Conservation (phyloP, 2,329 filamentous ascomycete genomes). For the Ophiostoma sp. region DNA sequence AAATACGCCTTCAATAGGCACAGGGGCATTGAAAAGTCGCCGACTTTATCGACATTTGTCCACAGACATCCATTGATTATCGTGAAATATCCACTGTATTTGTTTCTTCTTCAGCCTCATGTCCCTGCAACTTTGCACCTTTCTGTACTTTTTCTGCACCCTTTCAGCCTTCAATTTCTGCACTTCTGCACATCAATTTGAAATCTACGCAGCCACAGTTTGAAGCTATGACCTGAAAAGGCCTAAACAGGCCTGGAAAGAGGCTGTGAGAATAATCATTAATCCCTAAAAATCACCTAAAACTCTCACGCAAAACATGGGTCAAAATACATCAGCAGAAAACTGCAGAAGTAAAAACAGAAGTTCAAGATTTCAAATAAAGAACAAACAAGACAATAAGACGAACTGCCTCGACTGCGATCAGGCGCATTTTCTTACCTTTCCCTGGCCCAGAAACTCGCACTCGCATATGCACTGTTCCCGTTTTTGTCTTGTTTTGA, state of each 20-base stretch:
- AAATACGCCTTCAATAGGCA: not conserved
- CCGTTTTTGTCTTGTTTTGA: not conserved
- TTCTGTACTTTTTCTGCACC: not conserved
- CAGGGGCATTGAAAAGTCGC: not conserved
- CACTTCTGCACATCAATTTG: not conserved
- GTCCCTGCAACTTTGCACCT: not conserved
- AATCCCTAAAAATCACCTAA: not conserved
- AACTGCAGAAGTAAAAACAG: not conserved
- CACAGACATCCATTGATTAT: no score
- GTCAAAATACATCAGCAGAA: not conserved
- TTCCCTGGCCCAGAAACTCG: not conserved
- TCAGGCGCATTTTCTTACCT: not conserved
- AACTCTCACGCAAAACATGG: not conserved
- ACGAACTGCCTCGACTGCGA: not conserved
- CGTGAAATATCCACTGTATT: not conserved
- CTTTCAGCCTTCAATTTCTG: no score
- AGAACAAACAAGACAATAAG: not conserved
- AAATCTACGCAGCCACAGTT: not conserved
- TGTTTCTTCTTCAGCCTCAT: not conserved
- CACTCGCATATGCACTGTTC: not conserved
- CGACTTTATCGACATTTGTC: not conserved
- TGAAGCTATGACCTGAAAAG: not conserved
- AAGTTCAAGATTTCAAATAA: not conserved
- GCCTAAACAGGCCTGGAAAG: not conserved
- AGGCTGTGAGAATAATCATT: not conserved